These are phyloP conservation scores for Zymoseptoria brevis DNA, from an alignment of 2,329 filamentous ascomycete genomes.

Conservation along the genomic window DNA sequence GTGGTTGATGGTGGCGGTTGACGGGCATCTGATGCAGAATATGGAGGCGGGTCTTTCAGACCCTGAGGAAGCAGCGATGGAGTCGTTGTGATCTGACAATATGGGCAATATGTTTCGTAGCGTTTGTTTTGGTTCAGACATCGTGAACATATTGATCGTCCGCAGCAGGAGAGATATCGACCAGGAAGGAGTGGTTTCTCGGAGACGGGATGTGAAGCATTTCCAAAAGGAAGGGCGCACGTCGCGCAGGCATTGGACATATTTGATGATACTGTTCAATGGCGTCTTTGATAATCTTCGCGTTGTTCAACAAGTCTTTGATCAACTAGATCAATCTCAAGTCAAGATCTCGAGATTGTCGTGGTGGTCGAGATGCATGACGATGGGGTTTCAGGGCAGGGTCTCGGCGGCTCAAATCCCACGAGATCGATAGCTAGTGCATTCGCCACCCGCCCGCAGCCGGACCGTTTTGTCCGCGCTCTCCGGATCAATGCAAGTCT, in stretches of 20 bases:
- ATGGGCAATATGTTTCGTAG: conserved; percentile 61
- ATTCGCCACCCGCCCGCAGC: neutral
- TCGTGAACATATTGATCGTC: conserved; percentile 60
- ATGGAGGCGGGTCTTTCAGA: conserved; percentile 60
- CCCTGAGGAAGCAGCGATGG: conserved; percentile 57
- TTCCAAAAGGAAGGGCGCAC: conserved; percentile 24
- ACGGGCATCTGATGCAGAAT: conserved; percentile 33
- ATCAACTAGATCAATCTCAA: neutral
- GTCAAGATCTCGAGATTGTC: neutral
- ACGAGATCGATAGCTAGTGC: neutral
- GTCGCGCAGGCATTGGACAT: conserved; percentile 26
- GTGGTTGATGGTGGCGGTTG: conserved; percentile 6
- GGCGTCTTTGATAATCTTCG: too few relatives aligned
- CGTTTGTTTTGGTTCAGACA: conserved; percentile 63
- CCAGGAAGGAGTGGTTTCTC: conserved; percentile 56
- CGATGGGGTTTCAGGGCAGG: neutral
- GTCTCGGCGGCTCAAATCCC: neutral
- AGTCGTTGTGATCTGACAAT: conserved; percentile 62
- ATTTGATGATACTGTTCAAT: neutral
- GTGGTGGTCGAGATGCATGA: neutral
- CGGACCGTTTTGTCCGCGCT: neutral
- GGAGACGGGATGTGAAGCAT: conserved; percentile 20
- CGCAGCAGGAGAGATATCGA: conserved; percentile 60
- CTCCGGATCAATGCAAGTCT: neutral
- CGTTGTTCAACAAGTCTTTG: neutral